Evolutionary conservation across 1,284 basidiomycete genomes (phyloP).

Genomic region (Ceratobasidium sp.): DNA sequence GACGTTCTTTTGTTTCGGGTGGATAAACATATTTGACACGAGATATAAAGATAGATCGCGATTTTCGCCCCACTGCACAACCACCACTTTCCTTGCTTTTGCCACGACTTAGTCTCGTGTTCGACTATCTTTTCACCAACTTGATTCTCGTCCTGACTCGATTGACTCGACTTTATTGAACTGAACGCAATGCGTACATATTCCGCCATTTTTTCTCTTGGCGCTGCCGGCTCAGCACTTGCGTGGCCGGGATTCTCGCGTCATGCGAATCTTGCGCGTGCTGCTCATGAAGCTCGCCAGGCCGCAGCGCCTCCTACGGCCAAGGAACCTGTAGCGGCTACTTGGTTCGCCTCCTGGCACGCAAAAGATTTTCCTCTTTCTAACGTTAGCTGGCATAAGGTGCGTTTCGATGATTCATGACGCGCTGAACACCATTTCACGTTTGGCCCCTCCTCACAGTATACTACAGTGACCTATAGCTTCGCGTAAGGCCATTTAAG

Average conservation of each 20-base stretch:
- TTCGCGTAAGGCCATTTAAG: conserved; percentile 28
- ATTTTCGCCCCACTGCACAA: not conserved
- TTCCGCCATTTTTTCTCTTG: conserved; percentile 20
- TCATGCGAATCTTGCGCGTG: not conserved
- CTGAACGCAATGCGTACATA: conserved; percentile 1
- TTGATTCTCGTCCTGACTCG: not conserved
- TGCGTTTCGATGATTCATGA: not conserved
- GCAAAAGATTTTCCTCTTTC: conserved; percentile 34
- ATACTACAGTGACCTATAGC: conserved; percentile 43
- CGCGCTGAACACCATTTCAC: not conserved
- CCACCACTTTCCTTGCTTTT: not conserved
- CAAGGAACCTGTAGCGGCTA: conserved; percentile 30
- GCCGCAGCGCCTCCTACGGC: not conserved
- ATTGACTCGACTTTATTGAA: not conserved
- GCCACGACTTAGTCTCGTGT: not conserved
- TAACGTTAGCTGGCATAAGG: conserved; percentile 45
- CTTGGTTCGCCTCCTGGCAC: conserved; percentile 46
- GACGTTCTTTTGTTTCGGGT: not conserved
- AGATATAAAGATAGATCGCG: not conserved
- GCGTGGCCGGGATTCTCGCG: conserved; percentile 13
- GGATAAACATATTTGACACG: not conserved
- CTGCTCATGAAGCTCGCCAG: not conserved
- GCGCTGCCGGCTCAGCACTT: conserved; percentile 33
- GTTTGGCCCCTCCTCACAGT: conserved; percentile 4
- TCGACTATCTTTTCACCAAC: conserved; percentile 5